Evolutionary conservation across 1,284 basidiomycete genomes (phyloP).

Genomic region (Melampsora occidentalis): DNA sequence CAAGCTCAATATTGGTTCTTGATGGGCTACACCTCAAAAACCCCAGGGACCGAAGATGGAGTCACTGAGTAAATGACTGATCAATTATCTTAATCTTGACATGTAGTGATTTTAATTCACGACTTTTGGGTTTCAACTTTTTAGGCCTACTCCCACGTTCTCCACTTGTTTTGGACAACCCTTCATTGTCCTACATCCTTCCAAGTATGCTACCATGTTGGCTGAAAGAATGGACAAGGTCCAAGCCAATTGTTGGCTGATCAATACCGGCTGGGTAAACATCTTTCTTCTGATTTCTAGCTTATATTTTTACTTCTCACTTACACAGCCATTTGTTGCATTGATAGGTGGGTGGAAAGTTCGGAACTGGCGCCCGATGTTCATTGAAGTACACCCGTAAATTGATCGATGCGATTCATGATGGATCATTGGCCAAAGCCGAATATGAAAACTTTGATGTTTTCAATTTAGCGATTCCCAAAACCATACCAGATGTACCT

Average conservation of each 20-base stretch:
- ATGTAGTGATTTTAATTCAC: not conserved
- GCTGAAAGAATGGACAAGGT: conserved; percentile 88
- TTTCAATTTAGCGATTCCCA: conserved; percentile 66
- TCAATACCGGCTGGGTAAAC: conserved; percentile 98
- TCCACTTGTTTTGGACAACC: conserved; percentile 98
- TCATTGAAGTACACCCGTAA: conserved; percentile 69
- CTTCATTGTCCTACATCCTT: conserved; percentile 88
- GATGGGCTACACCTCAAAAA: conserved; percentile 61
- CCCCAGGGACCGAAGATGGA: conserved; percentile 96
- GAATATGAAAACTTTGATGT: conserved; percentile 75
- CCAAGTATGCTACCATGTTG: conserved; percentile 90
- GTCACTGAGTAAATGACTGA: conserved; percentile 66
- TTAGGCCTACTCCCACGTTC: conserved; percentile 87
- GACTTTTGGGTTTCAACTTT: not conserved
- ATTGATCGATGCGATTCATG: conserved; percentile 96
- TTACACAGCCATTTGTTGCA: too few relatives aligned
- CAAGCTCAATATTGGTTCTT: conserved; percentile 80
- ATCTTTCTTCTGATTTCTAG: conserved; percentile 52
- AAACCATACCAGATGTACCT: conserved; percentile 74
- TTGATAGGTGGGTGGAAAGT: conserved; percentile 40
- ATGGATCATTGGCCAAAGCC: conserved; percentile 79
- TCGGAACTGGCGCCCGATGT: conserved; percentile 49
- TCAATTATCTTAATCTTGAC: not conserved
- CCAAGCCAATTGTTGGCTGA: conserved; percentile 93
- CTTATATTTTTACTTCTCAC: not conserved